Percentiles rank a stretch among this genome's conserved stretches.
Conservation (phyloP, 768 basidiomycete genomes). For the Podaxis sp. region DNA sequence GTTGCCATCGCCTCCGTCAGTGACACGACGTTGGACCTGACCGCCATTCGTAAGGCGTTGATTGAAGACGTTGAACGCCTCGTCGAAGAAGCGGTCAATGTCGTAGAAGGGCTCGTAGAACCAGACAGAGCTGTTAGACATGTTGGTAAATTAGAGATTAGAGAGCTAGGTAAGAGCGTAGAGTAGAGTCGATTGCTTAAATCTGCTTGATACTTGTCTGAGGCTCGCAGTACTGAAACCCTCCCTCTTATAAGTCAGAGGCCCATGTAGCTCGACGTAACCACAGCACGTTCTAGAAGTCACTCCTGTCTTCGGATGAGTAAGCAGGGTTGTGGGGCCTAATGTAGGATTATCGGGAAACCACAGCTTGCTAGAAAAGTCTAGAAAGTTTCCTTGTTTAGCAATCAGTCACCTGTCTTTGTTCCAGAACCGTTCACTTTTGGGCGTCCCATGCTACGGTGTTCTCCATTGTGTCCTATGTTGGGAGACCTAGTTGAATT, state of each 20-base stretch:
- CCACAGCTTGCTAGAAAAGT: background rate
- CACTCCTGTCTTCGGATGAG: background rate
- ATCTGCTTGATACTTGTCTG: background rate
- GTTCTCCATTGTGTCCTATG: no score
- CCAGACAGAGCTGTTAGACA: conserved; percentile 23
- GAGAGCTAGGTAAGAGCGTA: background rate
- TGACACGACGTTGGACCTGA: conserved; percentile 13
- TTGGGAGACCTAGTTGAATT: background rate
- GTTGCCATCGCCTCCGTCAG: conserved; percentile 4
- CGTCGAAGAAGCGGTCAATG: conserved; percentile 41
- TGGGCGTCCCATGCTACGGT: background rate
- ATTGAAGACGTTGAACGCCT: conserved; percentile 23
- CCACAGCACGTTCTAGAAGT: background rate
- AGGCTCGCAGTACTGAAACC: background rate
- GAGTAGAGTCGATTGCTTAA: background rate
- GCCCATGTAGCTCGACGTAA: background rate
- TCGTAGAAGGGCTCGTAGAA: conserved; percentile 40
- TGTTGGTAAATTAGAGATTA: background rate
- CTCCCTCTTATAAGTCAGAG: background rate
- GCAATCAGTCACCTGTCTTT: background rate
- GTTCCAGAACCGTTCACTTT: background rate
- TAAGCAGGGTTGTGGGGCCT: background rate
- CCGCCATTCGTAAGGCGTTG: conserved; percentile 10
- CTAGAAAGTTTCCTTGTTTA: background rate
- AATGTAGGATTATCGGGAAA: background rate